Evolutionary conservation across 176 grass and related monocot species (phyloP).

Genomic region (Elymus sibiricus): DNA sequence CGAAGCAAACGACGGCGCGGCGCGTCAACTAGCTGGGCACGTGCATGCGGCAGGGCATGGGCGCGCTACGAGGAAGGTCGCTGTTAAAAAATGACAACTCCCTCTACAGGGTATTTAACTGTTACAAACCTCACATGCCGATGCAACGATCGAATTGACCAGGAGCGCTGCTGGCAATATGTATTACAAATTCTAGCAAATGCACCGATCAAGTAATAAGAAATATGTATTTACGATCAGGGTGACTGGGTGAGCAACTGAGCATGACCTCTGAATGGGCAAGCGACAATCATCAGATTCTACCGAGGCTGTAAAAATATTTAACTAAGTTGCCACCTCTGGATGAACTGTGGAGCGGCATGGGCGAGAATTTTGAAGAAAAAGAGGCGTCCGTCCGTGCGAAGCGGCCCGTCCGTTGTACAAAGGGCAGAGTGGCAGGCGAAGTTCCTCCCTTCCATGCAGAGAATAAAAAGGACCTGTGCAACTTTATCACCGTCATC

Average conservation of each 20-base stretch:
- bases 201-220: not conserved
- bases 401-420: no score
- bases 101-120: not conserved
- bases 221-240: not conserved
- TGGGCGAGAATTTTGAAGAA: not conserved
- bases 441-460: not conserved
- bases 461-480: not conserved
- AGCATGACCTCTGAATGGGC: not conserved
- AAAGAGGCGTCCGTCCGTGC: not conserved
- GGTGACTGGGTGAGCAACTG: no score
- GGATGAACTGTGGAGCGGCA: not conserved
- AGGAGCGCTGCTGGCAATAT: not conserved
- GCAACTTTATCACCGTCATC: not conserved
- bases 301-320: not conserved
- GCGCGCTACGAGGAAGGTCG: conserved; percentile 40
- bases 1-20: conserved; percentile 5
- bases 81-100: conserved; percentile 21
- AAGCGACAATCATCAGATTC: not conserved
- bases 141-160: conserved; percentile 21
- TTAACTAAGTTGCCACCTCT: not conserved
- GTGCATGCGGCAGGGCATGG: conserved; percentile 15
- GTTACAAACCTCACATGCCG: conserved; percentile 25
- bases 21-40: conserved; percentile 10
- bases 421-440: no score
- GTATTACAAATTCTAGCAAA: not conserved